Percentiles rank a stretch among this genome's conserved stretches.
Conservation (phyloP, 179 eudicot genomes). For the Silene coronaria region DNA sequence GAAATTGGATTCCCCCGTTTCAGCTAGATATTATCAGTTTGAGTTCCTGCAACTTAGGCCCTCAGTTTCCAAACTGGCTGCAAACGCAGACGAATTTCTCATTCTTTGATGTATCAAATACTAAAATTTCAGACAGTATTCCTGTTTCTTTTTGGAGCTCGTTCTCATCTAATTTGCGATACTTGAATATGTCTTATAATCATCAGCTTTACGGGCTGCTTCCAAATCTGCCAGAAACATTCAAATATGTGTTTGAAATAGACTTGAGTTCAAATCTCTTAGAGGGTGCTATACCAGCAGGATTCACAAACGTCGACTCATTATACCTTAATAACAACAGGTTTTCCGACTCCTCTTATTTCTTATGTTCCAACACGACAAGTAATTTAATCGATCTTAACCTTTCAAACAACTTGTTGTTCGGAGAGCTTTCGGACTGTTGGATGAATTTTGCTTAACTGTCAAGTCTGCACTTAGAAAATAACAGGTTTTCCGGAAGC, state of each 20-base stretch:
- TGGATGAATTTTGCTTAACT: slow-evolving; percentile 4
- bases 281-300: slow-evolving; percentile 19
- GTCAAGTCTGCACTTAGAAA: neutral
- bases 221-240: slow-evolving; percentile 12
- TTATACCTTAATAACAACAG: slow-evolving; percentile 27
- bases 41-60: slow-evolving; percentile 27
- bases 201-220: slow-evolving; percentile 24
- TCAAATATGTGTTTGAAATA: neutral
- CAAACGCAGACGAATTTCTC: slow-evolving; percentile 2
- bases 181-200: slow-evolving; percentile 32
- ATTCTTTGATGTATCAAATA: slow-evolving; percentile 23
- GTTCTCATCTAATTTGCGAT: neutral
- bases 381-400: slow-evolving; percentile 16
- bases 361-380: slow-evolving; percentile 12
- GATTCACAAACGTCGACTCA: neutral
- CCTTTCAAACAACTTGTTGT: slow-evolving; percentile 31
- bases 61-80: slow-evolving; percentile 35
- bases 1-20: slow-evolving; percentile 34
- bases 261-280: slow-evolving; percentile 3
- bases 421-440: slow-evolving; percentile 17
- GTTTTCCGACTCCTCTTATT: slow-evolving; percentile 19
- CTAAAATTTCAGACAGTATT: slow-evolving; percentile 22
- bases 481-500: slow-evolving; percentile 20
- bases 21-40: neutral
- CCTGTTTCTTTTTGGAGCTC: slow-evolving; percentile 25